A percentile compares a stretch with the other conserved stretches of the same genome.
These are phyloP conservation scores for Diplocarpon mali DNA, from an alignment of 2,329 filamentous ascomycete genomes.

Conservation along the genomic window DNA sequence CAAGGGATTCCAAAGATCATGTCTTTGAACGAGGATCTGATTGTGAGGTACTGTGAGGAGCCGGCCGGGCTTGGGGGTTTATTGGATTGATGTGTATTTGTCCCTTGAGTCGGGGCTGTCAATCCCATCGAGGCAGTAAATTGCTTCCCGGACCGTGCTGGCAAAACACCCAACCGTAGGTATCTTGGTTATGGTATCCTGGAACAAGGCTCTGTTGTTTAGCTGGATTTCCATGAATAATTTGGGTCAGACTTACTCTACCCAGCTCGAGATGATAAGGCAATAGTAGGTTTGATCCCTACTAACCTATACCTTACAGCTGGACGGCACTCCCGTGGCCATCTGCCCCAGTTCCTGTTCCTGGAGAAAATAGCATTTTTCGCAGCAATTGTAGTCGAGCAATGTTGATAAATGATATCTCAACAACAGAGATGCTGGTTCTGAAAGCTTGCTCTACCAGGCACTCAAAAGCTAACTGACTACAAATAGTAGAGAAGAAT, in stretches of 20 bases:
- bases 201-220: constrained; percentile 44
- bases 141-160: constrained; percentile 57
- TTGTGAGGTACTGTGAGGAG: constrained; percentile 43
- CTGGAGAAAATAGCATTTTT: constrained; percentile 55
- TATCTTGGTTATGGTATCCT: constrained; percentile 56
- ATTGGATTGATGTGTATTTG: constrained; percentile 52
- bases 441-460: too few species aligned
- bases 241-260: neutral
- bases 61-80: constrained; percentile 42
- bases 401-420: too few species aligned
- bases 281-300: constrained; percentile 67
- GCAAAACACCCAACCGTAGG: constrained; percentile 55
- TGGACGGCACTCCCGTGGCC: constrained; percentile 64
- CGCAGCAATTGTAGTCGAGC: constrained; percentile 49
- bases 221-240: neutral
- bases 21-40: constrained; percentile 33
- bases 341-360: constrained; percentile 70
- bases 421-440: too few species aligned
- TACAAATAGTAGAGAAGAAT: too few species aligned
- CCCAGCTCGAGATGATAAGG: constrained; percentile 52
- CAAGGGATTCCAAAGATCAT: constrained; percentile 62
- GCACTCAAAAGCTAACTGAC: too few species aligned
- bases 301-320: constrained; percentile 59
- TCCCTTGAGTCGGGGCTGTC: constrained; percentile 52
- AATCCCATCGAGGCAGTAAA: constrained; percentile 55